These are phyloP conservation scores for Acanthamoeba sp. DNA, from an alignment of 208 protist genomes.

Conservation along the genomic window DNA sequence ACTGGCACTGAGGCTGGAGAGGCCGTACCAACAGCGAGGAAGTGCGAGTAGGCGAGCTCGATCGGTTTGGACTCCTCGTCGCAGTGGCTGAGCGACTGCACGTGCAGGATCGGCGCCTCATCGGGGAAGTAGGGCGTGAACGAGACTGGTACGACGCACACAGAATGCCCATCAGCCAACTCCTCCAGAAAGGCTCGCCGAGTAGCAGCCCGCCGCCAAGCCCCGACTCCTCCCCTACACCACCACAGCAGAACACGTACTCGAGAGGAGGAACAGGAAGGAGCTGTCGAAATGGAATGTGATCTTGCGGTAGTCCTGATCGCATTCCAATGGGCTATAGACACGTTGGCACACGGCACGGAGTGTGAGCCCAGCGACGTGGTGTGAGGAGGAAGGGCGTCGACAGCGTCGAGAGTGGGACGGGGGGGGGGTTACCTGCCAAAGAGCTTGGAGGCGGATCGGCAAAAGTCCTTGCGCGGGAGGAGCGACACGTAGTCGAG, in stretches of 20 bases:
- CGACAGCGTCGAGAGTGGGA: too few species aligned
- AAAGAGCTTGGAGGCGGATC: not conserved
- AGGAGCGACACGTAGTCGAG: constrained; percentile 39
- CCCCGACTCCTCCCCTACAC: too few species aligned
- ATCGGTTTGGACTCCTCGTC: not conserved
- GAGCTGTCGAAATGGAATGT: constrained; percentile 54
- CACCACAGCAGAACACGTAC: not conserved
- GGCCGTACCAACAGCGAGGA: constrained; percentile 22
- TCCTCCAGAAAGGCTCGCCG: too few species aligned
- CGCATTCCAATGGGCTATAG: not conserved
- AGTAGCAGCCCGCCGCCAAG: too few species aligned
- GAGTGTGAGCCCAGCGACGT: too few species aligned
- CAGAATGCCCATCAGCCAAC: too few species aligned
- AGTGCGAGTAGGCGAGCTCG: constrained; percentile 32
- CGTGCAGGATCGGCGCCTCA: constrained; percentile 17
- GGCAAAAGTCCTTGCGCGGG: constrained; percentile 51
- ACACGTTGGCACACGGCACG: not conserved
- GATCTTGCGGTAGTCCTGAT: constrained; percentile 52
- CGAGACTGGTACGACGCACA: not conserved
- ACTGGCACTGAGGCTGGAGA: too few species aligned
- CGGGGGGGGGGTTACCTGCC: too few species aligned
- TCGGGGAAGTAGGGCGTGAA: constrained; percentile 58
- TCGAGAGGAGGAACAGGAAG: constrained; percentile 50
- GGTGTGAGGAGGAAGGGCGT: too few species aligned
- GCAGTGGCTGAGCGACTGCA: constrained; percentile 43